A percentile compares a stretch with the other conserved stretches of the same genome.
Evolutionary conservation across 1,284 basidiomycete genomes (phyloP).

Genomic region (Xanthoconium separans): DNA sequence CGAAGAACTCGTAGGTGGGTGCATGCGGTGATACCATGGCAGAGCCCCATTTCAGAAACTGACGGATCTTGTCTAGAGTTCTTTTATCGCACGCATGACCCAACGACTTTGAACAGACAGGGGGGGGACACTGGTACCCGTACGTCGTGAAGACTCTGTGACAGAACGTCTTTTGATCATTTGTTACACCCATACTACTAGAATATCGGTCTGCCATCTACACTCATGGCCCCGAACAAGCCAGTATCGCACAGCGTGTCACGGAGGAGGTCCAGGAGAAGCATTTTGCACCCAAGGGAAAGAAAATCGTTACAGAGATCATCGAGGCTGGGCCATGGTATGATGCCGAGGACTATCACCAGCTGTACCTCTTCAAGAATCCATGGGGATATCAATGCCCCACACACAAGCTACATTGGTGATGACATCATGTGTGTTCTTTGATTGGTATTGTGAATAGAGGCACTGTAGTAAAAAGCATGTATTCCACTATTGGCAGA

Average conservation of each 20-base stretch:
- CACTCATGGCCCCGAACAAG: slow-evolving; percentile 77
- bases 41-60: background rate
- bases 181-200: slow-evolving; percentile 28
- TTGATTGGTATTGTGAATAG: background rate
- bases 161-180: background rate
- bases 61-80: slow-evolving; percentile 56
- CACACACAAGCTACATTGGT: slow-evolving; percentile 55
- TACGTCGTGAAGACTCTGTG: slow-evolving; percentile 37
- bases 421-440: background rate
- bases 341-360: slow-evolving; percentile 85
- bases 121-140: slow-evolving; percentile 78
- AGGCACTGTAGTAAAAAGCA: no score
- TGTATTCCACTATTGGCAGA: no score
- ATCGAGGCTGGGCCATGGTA: slow-evolving; percentile 69
- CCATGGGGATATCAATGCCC: slow-evolving; percentile 58
- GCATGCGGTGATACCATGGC: background rate
- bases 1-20: slow-evolving; percentile 76
- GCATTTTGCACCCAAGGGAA: slow-evolving; percentile 72
- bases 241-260: slow-evolving; percentile 71
- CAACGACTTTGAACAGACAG: slow-evolving; percentile 80
- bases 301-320: slow-evolving; percentile 81
- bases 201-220: slow-evolving; percentile 97
- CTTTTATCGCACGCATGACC: slow-evolving; percentile 94
- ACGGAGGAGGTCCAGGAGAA: slow-evolving; percentile 85
- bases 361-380: slow-evolving; percentile 77